Base-by-base conservation (phyloP, 768 basidiomycete genomes). In the Xerocomus brunneocitrinus region DNA sequence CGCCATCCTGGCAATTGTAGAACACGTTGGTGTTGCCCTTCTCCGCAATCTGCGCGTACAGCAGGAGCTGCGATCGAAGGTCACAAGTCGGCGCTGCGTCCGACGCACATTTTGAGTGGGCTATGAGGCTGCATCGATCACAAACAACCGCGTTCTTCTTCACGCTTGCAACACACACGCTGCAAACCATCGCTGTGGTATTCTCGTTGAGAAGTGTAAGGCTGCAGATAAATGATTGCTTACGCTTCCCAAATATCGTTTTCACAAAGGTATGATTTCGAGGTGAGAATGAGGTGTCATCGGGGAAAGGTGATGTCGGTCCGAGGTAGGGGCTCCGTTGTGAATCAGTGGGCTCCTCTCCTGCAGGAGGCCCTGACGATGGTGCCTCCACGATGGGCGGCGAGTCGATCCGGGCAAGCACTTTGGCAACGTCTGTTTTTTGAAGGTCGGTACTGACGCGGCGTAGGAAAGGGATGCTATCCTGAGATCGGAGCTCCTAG, bases 391-490 rank as follows among this genome's bases (percentile, higher is more conserved):
- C 43, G 25, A 65, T 66, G 22, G 39, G 39, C 1, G 54, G 55
- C 10, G 47, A 34, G 52, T 74, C 74, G 50, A 78, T 65, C 38
- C 68, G 67, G n/a, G 77, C 68, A 32, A 78, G 63, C 55, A 82
- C 79, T 47, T 81, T 81, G 47, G 79, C 73, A 41, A 74, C 76
- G 45, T 90, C 88, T 19, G 81, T 75, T 69, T 87, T 89, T 55
- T 89, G 85, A 50, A 91, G 66, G 63, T 97, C 95, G 54, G 84
- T 78, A 67, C 92, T 94, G 65, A 97, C 87, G 4, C 95, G 87
- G 30, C 93, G 86, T 12, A 97, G 76, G 78, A 97, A 97, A 9
- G 95, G 95, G 34, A 98, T 90, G 64, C 91, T 94, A 65, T 98
- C 95, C 64, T 97, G 89, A 45, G 89, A 89, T 24, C 91, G 87